phyloP scores from a whole-genome alignment of 306 rosid genomes.

The Albizia julibrissin region DNA sequence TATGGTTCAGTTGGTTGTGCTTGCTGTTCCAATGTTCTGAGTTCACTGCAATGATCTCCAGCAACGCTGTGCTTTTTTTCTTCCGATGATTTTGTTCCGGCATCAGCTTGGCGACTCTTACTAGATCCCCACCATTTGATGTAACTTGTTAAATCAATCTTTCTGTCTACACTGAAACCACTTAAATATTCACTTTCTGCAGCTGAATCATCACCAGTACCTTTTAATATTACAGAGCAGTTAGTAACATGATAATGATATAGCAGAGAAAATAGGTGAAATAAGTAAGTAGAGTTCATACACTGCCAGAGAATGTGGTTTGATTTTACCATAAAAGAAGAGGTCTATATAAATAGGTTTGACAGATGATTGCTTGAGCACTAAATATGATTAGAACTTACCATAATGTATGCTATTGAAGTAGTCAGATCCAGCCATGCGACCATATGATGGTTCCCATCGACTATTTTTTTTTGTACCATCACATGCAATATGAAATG shows the following conservation, averaged over 20 bases:
- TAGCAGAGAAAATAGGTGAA: slow-evolving; percentile 20
- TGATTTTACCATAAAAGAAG: neutral
- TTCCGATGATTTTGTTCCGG: slow-evolving; percentile 63
- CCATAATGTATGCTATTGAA: slow-evolving; percentile 72
- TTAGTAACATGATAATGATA: slow-evolving; percentile 30
- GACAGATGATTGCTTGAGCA: slow-evolving; percentile 27
- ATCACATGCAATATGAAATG: slow-evolving; percentile 41
- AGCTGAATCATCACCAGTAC: slow-evolving; percentile 79
- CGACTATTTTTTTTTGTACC: slow-evolving; percentile 58
- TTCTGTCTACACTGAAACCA: slow-evolving; percentile 73
- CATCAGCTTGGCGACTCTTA: slow-evolving; percentile 66
- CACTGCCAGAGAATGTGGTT: neutral
- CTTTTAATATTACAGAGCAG: slow-evolving; percentile 34
- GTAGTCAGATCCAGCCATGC: slow-evolving; percentile 86
- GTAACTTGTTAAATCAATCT: slow-evolving; percentile 81
- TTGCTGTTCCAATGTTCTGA: slow-evolving; percentile 74
- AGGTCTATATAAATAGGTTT: slow-evolving; percentile 11
- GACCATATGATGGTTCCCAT: slow-evolving; percentile 87
- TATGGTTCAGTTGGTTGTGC: slow-evolving; percentile 79
- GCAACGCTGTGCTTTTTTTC: slow-evolving; percentile 60
- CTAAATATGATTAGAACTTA: slow-evolving; percentile 44
- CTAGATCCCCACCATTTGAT: slow-evolving; percentile 95
- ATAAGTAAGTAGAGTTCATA: slow-evolving; percentile 1
- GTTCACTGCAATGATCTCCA: slow-evolving; percentile 75
- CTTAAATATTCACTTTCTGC: slow-evolving; percentile 66